phyloP scores from a whole-genome alignment of 352 stramenopile genomes.

The Pythium brachiatum region DNA sequence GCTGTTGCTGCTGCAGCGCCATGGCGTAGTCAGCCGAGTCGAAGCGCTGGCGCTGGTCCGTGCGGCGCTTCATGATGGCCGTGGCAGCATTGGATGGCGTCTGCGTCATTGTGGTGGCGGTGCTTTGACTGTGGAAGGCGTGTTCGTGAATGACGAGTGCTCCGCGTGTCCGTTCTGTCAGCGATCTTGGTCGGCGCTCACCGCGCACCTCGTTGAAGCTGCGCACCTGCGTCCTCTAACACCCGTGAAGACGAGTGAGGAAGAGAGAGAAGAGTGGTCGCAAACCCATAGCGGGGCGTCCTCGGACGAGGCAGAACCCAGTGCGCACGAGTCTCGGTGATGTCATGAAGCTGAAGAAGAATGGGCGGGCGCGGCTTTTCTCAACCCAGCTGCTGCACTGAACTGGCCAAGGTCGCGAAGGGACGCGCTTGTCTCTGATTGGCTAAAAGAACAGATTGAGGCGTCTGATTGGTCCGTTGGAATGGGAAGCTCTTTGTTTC shows the following conservation, averaged over 20 bases:
- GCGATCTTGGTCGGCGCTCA: neutral
- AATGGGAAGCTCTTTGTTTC: neutral
- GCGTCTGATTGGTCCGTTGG: conserved; percentile 13
- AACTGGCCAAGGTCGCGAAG: conserved; percentile 21
- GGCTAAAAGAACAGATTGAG: conserved; percentile 17
- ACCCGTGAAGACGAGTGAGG: conserved; percentile 1
- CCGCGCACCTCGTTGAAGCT: neutral
- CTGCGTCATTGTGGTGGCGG: conserved; percentile 13
- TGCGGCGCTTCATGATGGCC: conserved; percentile 51
- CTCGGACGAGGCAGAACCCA: conserved; percentile 2
- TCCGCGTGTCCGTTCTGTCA: neutral
- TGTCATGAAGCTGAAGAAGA: neutral
- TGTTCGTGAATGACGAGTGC: neutral
- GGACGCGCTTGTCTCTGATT: conserved; percentile 14
- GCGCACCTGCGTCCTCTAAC: neutral
- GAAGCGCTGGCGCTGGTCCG: conserved; percentile 59
- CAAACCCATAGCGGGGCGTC: neutral
- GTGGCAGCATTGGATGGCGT: conserved; percentile 8
- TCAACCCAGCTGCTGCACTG: conserved; percentile 16
- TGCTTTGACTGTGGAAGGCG: neutral
- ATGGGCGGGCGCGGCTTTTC: neutral
- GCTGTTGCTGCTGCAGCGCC: conserved; percentile 29
- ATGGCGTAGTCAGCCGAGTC: conserved; percentile 74
- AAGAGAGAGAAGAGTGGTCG: conserved; percentile 1
- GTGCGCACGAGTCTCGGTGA: neutral